Base-by-base conservation (phyloP, 2,329 filamentous ascomycete species). In the Cladosporium oxysporum region DNA sequence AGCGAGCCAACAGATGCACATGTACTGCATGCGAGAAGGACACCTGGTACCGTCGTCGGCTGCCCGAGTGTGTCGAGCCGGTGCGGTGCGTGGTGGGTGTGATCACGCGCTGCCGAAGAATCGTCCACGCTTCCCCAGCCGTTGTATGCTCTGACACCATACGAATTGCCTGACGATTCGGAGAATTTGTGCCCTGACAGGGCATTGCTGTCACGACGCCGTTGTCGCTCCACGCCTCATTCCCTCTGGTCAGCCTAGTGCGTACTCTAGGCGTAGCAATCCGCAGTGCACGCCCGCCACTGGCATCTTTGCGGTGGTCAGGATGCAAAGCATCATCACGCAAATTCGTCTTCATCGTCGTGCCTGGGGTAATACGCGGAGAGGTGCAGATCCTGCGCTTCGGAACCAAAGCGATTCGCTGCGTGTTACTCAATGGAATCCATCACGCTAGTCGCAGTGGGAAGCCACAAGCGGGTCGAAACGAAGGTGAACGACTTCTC, bases 341-440 rank as follows among this genome's bases (percentile, higher is more conserved):
- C 52, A 31, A 55, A 33, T 29, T 29, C 28, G 26, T 55, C 52
- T 55, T 55, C 52, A 55, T 31, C 52, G 31, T 29, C 16, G 52
- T 55, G 50, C 49, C 35, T 44, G 33, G 50, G 35, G 50, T 55
- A 55, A 28, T 28, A 23, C 23, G 61, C 35, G 50, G 61, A 63
- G 61, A 57, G 61, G 23, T 47, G 50, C 50, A 55, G 50, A 57
- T 57, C 50, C 35, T 31, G n/a, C 50, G 10, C 16, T 29, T 23
- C 50, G 61, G 61, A 44, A 57, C 12, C 23, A 5, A 63, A 63
- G 50, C 61, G 61, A 63, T 63, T 63, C 61, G 61, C 61, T 35
- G 47, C 35, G 26, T 44, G 28, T 59, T 59, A 47, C 31, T 35
- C 14, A 59, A 59, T 59, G 12, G 35, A 23, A 59, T 58, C 33